Conservation (phyloP, 192 early-diverging fungal species). For the Coemansia sp. region DNA sequence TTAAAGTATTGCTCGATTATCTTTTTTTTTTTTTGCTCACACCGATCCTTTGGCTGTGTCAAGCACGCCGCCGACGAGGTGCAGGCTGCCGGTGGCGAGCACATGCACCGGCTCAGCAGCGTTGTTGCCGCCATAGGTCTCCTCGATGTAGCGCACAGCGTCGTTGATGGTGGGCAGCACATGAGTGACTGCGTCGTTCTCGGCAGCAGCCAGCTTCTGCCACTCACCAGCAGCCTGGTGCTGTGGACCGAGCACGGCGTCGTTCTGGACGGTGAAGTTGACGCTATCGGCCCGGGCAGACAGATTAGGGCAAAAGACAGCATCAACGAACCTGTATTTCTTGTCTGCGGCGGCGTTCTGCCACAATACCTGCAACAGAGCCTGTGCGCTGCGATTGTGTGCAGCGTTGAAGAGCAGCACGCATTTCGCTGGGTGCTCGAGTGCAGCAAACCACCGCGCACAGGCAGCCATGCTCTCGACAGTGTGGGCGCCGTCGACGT, state of each 20-base stretch:
- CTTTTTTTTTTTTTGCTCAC: slow-evolving; percentile 2
- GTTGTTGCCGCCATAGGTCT: not conserved
- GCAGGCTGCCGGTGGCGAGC: slow-evolving; percentile 88
- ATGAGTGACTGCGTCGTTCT: slow-evolving; percentile 8
- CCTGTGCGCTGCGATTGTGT: slow-evolving; percentile 61
- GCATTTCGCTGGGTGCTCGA: slow-evolving; percentile 17
- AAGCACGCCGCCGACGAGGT: slow-evolving; percentile 84
- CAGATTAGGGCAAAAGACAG: slow-evolving; percentile 81
- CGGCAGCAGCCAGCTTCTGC: slow-evolving; percentile 35
- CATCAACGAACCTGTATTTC: slow-evolving; percentile 54
- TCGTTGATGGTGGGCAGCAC: slow-evolving; percentile 61
- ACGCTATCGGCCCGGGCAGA: slow-evolving; percentile 59
- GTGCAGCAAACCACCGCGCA: slow-evolving; percentile 52
- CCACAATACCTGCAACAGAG: slow-evolving; percentile 66
- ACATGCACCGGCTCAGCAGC: slow-evolving; percentile 48
- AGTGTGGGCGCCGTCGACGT: slow-evolving; percentile 95
- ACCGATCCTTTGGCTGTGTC: slow-evolving; percentile 48
- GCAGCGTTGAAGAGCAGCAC: slow-evolving; percentile 89
- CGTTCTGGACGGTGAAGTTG: slow-evolving; percentile 64
- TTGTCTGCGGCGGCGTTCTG: slow-evolving; percentile 18
- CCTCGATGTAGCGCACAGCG: slow-evolving; percentile 58
- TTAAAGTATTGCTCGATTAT: not conserved
- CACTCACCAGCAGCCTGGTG: slow-evolving; percentile 58
- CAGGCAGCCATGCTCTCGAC: slow-evolving; percentile 74
- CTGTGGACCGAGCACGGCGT: slow-evolving; percentile 61